Evolutionary conservation across 1,139 yeast genomes (phyloP).

Genomic region (Meyerozyma guilliermondii): DNA sequence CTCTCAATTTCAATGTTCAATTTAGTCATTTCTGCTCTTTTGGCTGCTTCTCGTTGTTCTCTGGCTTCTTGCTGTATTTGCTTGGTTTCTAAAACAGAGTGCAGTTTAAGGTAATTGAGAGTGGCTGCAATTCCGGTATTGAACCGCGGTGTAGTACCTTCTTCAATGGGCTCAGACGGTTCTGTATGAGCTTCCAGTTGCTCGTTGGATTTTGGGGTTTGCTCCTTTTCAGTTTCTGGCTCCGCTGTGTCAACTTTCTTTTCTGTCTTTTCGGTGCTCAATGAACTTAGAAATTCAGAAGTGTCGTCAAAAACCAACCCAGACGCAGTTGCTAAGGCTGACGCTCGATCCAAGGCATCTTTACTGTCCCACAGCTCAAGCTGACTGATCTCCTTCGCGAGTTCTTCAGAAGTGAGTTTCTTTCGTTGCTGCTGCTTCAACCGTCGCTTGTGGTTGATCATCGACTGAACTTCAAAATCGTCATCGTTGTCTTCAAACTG

Average conservation of each 20-base stretch:
- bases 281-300: conserved; percentile 47
- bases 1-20: conserved; percentile 34
- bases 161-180: background rate
- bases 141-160: conserved; percentile 23
- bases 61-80: conserved; percentile 13
- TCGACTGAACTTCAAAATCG: conserved; percentile 38
- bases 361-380: conserved; percentile 26
- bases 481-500: conserved; percentile 29
- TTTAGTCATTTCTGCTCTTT: conserved; percentile 28
- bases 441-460: conserved; percentile 37
- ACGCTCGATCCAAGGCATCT: conserved; percentile 17
- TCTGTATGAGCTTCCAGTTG: conserved; percentile 3
- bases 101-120: conserved; percentile 46
- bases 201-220: conserved; percentile 3
- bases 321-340: conserved; percentile 6
- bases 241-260: conserved; percentile 1
- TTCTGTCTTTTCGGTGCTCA: conserved; percentile 10
- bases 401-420: conserved; percentile 37
- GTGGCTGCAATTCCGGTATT: conserved; percentile 55
- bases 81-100: conserved; percentile 26
- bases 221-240: conserved; percentile 2
- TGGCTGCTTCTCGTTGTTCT: conserved; percentile 23
- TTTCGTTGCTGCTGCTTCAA: conserved; percentile 27
- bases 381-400: conserved; percentile 41
- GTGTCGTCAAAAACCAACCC: conserved; percentile 54